These are phyloP conservation scores for Setaria italica DNA, from an alignment of 202 grass and related monocot genomes.

Conservation along the genomic window DNA sequence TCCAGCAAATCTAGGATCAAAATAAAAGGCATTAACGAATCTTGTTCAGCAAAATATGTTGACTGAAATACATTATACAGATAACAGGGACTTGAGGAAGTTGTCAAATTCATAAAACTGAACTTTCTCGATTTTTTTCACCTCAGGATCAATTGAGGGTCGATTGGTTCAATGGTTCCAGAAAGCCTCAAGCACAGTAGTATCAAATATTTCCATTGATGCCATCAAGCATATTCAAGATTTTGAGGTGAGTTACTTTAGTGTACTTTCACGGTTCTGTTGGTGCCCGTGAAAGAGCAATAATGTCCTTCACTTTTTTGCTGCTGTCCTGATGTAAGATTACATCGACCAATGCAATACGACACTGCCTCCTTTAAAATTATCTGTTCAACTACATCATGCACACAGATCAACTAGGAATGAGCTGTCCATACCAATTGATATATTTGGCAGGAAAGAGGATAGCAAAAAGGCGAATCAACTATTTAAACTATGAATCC, in stretches of 20 bases:
- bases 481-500: neutral
- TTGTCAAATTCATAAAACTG: constrained; percentile 20
- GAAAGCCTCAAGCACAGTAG: constrained; percentile 69
- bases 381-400: constrained; percentile 16
- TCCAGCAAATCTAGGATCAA: constrained; percentile 16
- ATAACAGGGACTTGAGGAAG: constrained; percentile 3
- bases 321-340: constrained; percentile 20
- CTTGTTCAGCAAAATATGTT: constrained; percentile 22
- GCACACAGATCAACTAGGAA: neutral
- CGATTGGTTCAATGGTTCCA: constrained; percentile 75
- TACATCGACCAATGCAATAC: neutral
- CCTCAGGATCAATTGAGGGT: constrained; percentile 65
- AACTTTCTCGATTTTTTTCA: constrained; percentile 35
- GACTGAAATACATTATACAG: constrained; percentile 2
- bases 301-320: neutral
- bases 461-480: neutral
- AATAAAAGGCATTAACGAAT: constrained; percentile 6
- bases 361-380: neutral
- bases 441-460: neutral
- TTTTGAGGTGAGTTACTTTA: constrained; percentile 62
- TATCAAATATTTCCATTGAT: constrained; percentile 74
- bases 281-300: constrained; percentile 20
- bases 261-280: constrained; percentile 10
- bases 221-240: constrained; percentile 65
- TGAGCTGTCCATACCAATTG: neutral